These are phyloP conservation scores for Acaromyces ingoldii DNA, from an alignment of 1,284 basidiomycete species.

Conservation along the genomic window DNA sequence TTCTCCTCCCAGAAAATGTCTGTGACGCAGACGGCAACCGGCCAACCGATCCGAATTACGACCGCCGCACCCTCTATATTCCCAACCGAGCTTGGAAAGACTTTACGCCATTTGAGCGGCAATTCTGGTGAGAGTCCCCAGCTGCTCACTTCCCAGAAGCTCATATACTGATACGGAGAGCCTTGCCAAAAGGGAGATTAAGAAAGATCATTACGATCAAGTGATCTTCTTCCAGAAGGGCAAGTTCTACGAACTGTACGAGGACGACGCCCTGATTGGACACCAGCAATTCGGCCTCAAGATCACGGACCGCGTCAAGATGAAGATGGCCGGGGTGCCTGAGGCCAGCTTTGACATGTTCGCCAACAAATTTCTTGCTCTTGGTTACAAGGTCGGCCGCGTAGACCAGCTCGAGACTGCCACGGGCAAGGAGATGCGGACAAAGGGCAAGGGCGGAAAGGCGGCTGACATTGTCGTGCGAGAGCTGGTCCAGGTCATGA, in stretches of 20 bases:
- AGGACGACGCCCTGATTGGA: conserved; percentile 51
- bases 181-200: too few species aligned
- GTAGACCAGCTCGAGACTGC: conserved; percentile 97
- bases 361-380: conserved; percentile 55
- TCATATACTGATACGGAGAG: neutral
- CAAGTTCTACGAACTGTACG: conserved; percentile 53
- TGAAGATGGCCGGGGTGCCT: conserved; percentile 93
- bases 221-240: conserved; percentile 97
- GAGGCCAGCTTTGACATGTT: conserved; percentile 76
- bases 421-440: conserved; percentile 59
- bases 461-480: conserved; percentile 56
- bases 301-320: conserved; percentile 84
- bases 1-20: conserved; percentile 70
- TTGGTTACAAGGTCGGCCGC: conserved; percentile 87
- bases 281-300: conserved; percentile 52
- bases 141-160: too few species aligned
- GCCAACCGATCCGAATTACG: conserved; percentile 81
- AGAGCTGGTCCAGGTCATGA: conserved; percentile 91
- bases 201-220: conserved; percentile 52
- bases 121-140: too few species aligned
- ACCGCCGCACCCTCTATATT: conserved; percentile 80
- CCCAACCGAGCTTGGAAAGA: conserved; percentile 71
- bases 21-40: conserved; percentile 77
- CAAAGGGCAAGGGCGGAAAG: conserved; percentile 46
- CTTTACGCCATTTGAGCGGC: conserved; percentile 91